Conservation (phyloP, 495 filamentous ascomycete genomes). For the Penicillium crystallinum region DNA sequence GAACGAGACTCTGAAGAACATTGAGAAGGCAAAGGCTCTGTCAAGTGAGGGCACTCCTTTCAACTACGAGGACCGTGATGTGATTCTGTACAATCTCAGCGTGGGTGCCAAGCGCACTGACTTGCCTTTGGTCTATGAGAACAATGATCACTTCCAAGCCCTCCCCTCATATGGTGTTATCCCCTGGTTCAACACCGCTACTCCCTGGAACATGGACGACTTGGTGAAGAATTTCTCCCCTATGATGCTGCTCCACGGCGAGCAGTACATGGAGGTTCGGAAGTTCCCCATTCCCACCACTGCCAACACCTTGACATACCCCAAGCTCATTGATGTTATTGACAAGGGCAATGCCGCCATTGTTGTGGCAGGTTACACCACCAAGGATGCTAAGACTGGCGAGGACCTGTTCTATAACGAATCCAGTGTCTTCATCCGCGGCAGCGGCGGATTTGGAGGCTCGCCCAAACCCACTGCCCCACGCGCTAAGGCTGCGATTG, state of each 20-base stretch:
- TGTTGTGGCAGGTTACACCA: conserved; percentile 72
- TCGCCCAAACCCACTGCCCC: conserved; percentile 65
- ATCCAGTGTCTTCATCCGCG: conserved; percentile 82
- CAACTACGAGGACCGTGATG: conserved; percentile 76
- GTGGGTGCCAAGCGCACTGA: conserved; percentile 92
- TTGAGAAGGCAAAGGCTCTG: conserved; percentile 69
- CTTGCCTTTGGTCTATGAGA: conserved; percentile 82
- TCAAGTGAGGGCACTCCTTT: conserved; percentile 72
- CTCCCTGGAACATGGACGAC: conserved; percentile 75
- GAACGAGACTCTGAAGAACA: conserved; percentile 57
- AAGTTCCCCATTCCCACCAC: conserved; percentile 92
- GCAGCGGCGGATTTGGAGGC: conserved; percentile 88
- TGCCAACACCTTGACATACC: conserved; percentile 72
- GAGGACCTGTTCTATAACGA: conserved; percentile 98
- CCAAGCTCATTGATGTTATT: conserved; percentile 85
- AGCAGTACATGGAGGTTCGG: conserved; percentile 95
- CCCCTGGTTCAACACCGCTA: conserved; percentile 79
- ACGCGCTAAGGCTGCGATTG: conserved; percentile 69
- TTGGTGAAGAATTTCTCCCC: conserved; percentile 91
- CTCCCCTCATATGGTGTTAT: conserved; percentile 94
- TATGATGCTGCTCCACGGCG: conserved; percentile 99
- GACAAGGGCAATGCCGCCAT: conserved; percentile 94
- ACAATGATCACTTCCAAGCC: conserved; percentile 82
- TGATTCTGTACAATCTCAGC: conserved; percentile 93
- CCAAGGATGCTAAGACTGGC: conserved; percentile 70